Percentiles rank a stretch among this genome's conserved stretches.
Evolutionary conservation across 805 yeast genomes (phyloP).

Genomic region (Cyberlindnera euphorbiiphila): DNA sequence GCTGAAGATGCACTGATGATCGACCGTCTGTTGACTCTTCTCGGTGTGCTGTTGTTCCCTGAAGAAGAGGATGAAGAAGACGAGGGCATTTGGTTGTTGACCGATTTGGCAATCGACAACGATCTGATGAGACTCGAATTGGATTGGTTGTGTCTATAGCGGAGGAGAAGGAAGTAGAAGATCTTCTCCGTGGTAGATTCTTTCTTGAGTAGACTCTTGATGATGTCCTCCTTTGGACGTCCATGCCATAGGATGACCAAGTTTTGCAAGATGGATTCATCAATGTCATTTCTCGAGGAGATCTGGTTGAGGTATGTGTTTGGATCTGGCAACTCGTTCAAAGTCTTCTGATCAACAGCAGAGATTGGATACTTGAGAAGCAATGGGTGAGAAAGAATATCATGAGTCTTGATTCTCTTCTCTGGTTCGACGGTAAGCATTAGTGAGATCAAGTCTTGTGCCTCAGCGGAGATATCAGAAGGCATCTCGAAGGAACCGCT

Average conservation of each 20-base stretch:
- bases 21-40: slow-evolving; percentile 37
- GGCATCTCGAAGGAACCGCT: slow-evolving; percentile 76
- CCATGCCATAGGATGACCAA: slow-evolving; percentile 82
- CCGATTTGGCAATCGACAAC: slow-evolving; percentile 29
- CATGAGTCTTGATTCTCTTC: slow-evolving; percentile 63
- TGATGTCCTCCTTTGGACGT: slow-evolving; percentile 53
- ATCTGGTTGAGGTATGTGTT: slow-evolving; percentile 26
- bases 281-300: slow-evolving; percentile 46
- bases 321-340: slow-evolving; percentile 31
- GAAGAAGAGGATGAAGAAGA: slow-evolving; percentile 17
- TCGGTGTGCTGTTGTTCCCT: slow-evolving; percentile 24
- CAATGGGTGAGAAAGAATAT: slow-evolving; percentile 73
- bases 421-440: slow-evolving; percentile 71
- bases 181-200: slow-evolving; percentile 72
- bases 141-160: slow-evolving; percentile 69
- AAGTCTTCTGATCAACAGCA: slow-evolving; percentile 21
- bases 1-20: slow-evolving; percentile 45
- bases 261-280: slow-evolving; percentile 69
- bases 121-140: slow-evolving; percentile 29
- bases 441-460: slow-evolving; percentile 58
- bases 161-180: slow-evolving; percentile 69
- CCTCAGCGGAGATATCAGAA: slow-evolving; percentile 54
- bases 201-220: slow-evolving; percentile 49
- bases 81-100: slow-evolving; percentile 18
- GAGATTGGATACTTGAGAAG: slow-evolving; percentile 54